phyloP scores from a whole-genome alignment of 116 monocot species.

The Papilionanthe hybrid region DNA sequence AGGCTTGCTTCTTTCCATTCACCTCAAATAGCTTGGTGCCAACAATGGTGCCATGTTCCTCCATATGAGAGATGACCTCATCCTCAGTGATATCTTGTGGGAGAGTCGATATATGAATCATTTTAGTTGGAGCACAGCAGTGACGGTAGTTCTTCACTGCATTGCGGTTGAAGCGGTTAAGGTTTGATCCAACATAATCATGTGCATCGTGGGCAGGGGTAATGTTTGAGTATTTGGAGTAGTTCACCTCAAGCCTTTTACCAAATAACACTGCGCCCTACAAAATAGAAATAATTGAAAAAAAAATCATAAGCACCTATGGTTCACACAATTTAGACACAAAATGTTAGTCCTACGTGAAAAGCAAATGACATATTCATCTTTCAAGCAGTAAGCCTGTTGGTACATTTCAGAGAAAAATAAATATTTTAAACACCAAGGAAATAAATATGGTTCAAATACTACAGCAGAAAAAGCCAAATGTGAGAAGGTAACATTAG shows the following conservation, averaged over 20 bases:
- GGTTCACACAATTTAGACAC: not conserved
- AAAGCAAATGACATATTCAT: not conserved
- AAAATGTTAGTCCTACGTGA: not conserved
- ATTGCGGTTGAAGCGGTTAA: conserved; percentile 91
- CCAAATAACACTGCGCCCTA: conserved; percentile 84
- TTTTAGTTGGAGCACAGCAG: conserved; percentile 82
- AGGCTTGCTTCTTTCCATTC: conserved; percentile 87
- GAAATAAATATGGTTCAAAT: not conserved
- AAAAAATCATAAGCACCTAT: not conserved
- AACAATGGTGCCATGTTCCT: conserved; percentile 67
- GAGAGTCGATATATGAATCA: conserved; percentile 81
- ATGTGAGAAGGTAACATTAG: not conserved
- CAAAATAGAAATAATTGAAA: not conserved
- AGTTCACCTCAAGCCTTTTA: conserved; percentile 83
- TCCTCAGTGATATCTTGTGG: conserved; percentile 79
- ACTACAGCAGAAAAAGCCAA: not conserved
- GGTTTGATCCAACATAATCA: conserved; percentile 66
- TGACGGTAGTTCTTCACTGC: conserved; percentile 85
- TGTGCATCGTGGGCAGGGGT: conserved; percentile 70
- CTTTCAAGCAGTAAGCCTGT: not conserved
- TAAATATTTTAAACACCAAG: not conserved
- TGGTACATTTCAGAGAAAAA: not conserved
- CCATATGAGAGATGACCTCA: conserved; percentile 58
- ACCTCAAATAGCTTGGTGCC: conserved; percentile 77
- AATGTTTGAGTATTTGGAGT: conserved; percentile 85